These are phyloP conservation scores for Lithocarpus polystachyus DNA, from an alignment of 306 rosid species.

Conservation along the genomic window DNA sequence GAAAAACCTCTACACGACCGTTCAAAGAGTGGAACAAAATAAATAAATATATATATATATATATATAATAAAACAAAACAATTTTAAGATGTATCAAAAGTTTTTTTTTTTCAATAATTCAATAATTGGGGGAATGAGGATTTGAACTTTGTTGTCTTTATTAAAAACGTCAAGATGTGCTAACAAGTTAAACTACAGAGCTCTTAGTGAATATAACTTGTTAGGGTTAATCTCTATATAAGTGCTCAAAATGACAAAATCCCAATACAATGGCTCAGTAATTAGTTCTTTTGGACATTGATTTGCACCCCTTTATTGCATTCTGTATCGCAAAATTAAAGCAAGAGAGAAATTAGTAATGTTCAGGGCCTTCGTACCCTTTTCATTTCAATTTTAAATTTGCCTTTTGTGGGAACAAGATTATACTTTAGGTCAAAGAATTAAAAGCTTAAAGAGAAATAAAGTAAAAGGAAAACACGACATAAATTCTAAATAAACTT, in stretches of 20 bases:
- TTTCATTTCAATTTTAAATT: background rate
- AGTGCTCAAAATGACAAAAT: too few species aligned
- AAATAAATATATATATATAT: background rate
- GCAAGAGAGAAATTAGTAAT: background rate
- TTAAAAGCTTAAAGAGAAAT: slow-evolving; percentile 22
- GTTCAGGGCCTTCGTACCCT: too few species aligned
- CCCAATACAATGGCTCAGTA: background rate
- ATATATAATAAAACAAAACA: too few species aligned
- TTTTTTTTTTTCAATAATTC: too few species aligned
- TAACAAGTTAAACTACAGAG: too few species aligned
- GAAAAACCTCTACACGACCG: background rate
- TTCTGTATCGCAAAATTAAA: slow-evolving; percentile 13
- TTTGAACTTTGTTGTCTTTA: too few species aligned
- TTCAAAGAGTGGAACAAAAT: background rate
- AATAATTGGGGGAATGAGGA: too few species aligned
- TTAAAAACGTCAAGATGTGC: too few species aligned
- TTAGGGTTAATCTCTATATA: too few species aligned
- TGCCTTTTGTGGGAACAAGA: background rate
- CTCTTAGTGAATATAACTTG: too few species aligned
- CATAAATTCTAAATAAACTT: slow-evolving; percentile 38
- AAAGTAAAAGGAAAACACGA: slow-evolving; percentile 34
- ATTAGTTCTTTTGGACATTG: background rate
- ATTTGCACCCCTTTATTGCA: background rate
- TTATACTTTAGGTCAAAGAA: slow-evolving; percentile 23
- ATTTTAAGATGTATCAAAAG: too few species aligned